Conservation (phyloP, 805 yeast species). For the Wickerhamiella galacta region DNA sequence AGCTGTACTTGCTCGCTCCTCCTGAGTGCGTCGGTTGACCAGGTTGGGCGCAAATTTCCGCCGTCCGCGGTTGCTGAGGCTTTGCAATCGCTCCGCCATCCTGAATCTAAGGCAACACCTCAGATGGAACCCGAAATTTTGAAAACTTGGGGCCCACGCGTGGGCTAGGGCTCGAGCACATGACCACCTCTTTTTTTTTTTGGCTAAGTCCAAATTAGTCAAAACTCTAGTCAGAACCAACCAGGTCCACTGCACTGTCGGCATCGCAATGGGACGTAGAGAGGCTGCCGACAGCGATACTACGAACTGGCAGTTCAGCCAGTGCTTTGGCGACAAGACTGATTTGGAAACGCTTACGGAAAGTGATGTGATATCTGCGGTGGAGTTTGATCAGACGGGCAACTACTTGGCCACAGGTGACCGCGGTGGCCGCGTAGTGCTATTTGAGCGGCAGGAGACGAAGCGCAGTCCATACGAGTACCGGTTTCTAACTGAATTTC, state of each 20-base stretch:
- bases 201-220: too few relatives aligned
- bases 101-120: too few relatives aligned
- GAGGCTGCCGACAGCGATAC: constrained; percentile 17
- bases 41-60: constrained; percentile 79
- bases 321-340: constrained; percentile 97
- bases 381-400: constrained; percentile 90
- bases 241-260: too few relatives aligned
- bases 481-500: constrained; percentile 91
- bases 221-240: too few relatives aligned
- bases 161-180: too few relatives aligned
- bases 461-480: constrained; percentile 48
- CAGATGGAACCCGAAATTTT: too few relatives aligned
- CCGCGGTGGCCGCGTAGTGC: constrained; percentile 92
- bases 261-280: constrained; percentile 3
- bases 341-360: constrained; percentile 91
- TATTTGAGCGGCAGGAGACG: constrained; percentile 70
- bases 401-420: constrained; percentile 96
- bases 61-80: constrained; percentile 1
- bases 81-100: background rate
- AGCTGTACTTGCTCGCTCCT: constrained; percentile 66
- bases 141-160: too few relatives aligned
- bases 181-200: too few relatives aligned
- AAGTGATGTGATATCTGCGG: constrained; percentile 93
- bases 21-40: constrained; percentile 69
- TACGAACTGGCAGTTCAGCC: constrained; percentile 70